phyloP scores from a whole-genome alignment of 2,329 filamentous ascomycete species.

The Verticillium dahliae region DNA sequence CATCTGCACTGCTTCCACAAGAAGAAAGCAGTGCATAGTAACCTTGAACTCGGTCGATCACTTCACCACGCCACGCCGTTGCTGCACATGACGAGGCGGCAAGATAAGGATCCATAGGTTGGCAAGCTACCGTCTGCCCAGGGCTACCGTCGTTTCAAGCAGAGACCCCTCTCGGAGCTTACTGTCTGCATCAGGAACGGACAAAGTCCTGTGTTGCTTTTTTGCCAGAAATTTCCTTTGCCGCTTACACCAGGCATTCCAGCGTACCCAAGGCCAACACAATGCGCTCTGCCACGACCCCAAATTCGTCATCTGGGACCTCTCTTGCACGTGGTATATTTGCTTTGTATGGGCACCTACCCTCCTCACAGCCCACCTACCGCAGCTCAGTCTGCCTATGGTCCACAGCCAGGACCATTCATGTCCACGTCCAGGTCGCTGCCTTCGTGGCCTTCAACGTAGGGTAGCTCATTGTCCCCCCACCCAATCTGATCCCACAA shows the following conservation, averaged over 20 bases:
- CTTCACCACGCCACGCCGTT: background rate
- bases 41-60: background rate
- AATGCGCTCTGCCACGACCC: too few relatives aligned
- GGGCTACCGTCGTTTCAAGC: background rate
- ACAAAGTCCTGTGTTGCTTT: background rate
- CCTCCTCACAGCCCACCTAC: too few relatives aligned
- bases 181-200: background rate
- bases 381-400: too few relatives aligned
- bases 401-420: too few relatives aligned
- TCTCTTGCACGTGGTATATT: too few relatives aligned
- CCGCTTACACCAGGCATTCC: background rate
- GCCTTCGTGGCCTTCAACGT: too few relatives aligned
- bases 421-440: too few relatives aligned
- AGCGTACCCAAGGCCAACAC: background rate
- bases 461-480: too few relatives aligned
- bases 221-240: background rate
- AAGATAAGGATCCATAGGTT: background rate
- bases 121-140: background rate
- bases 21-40: background rate
- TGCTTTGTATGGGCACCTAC: too few relatives aligned
- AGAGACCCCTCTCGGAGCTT: background rate
- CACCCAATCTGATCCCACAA: too few relatives aligned
- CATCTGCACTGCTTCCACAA: background rate
- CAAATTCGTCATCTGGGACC: too few relatives aligned
- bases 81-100: background rate